These are phyloP conservation scores for Cordyceps fumosorosea DNA, from an alignment of 2,329 filamentous ascomycete species.

Conservation along the genomic window DNA sequence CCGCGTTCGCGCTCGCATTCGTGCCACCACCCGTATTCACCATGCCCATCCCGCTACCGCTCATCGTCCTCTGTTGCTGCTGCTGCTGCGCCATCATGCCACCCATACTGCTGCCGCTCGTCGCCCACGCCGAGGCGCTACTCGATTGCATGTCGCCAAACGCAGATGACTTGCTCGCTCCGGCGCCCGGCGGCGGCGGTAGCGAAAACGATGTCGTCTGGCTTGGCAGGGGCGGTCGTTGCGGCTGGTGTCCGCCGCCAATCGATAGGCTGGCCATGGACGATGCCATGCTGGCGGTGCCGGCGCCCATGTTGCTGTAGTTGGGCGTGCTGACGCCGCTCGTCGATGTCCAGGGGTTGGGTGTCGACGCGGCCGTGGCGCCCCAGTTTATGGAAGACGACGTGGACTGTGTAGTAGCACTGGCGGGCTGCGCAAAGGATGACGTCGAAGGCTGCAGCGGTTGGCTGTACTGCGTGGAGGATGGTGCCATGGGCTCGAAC, in stretches of 20 bases:
- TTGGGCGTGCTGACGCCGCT: slow-evolving; percentile 26
- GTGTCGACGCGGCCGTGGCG: slow-evolving; percentile 28
- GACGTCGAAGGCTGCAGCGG: slow-evolving; percentile 43
- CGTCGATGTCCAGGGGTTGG: slow-evolving; percentile 44
- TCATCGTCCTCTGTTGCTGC: slow-evolving; percentile 17
- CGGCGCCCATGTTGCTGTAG: slow-evolving; percentile 19
- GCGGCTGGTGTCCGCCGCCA: slow-evolving; percentile 30
- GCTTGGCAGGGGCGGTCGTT: slow-evolving; percentile 26
- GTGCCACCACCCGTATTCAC: slow-evolving; percentile 20
- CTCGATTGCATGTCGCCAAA: slow-evolving; percentile 6
- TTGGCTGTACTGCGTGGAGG: slow-evolving; percentile 56
- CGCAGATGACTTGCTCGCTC: slow-evolving; percentile 19
- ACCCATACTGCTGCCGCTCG: slow-evolving; percentile 16
- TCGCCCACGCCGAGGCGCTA: slow-evolving; percentile 14
- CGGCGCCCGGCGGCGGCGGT: slow-evolving; percentile 42
- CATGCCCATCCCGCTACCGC: slow-evolving; percentile 16
- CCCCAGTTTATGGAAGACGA: slow-evolving; percentile 45
- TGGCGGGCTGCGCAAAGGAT: slow-evolving; percentile 22
- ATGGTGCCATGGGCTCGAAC: slow-evolving; percentile 50
- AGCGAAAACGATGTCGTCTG: slow-evolving; percentile 48
- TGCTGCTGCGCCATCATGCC: slow-evolving; percentile 16
- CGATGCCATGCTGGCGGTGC: slow-evolving; percentile 31
- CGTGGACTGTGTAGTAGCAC: slow-evolving; percentile 17
- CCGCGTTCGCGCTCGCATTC: slow-evolving; percentile 18
- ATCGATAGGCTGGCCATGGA: slow-evolving; percentile 45